These are phyloP conservation scores for Amaranthus tricolor DNA, from an alignment of 179 eudicot species.

Conservation along the genomic window DNA sequence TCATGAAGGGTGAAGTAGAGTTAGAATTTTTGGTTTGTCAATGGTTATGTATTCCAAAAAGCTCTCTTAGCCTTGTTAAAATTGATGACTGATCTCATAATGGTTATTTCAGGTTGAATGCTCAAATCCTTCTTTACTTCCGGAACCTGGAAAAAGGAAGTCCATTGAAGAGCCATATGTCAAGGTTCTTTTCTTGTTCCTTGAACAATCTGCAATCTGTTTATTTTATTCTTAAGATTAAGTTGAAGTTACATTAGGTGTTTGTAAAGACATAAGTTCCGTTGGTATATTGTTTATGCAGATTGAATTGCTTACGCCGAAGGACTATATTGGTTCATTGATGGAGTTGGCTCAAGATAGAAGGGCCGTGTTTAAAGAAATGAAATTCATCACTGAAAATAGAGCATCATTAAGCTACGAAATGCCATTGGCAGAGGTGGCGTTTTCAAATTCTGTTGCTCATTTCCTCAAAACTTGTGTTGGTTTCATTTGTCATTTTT, in stretches of 20 bases:
- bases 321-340: conserved; percentile 89
- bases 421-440: conserved; percentile 93
- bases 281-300: conserved; percentile 27
- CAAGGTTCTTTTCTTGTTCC: conserved; percentile 47
- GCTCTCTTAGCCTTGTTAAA: conserved; percentile 1
- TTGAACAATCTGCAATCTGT: conserved; percentile 1
- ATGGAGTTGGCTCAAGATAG: conserved; percentile 98
- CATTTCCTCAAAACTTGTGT: background rate
- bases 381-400: conserved; percentile 80
- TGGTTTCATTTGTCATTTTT: conserved; percentile 5
- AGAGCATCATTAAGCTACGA: conserved; percentile 74
- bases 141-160: conserved; percentile 83
- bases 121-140: conserved; percentile 93
- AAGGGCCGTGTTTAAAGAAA: conserved; percentile 90
- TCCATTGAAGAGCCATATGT: conserved; percentile 92
- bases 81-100: conserved; percentile 1
- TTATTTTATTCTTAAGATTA: background rate
- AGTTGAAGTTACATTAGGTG: background rate
- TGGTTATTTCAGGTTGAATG: conserved; percentile 69
- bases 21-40: background rate
- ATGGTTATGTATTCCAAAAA: background rate
- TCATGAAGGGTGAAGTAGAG: background rate
- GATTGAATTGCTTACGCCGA: conserved; percentile 96
- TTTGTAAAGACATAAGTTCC: conserved; percentile 1
- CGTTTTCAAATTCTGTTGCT: conserved; percentile 1